Conservation (phyloP, 495 filamentous ascomycete genomes). For the Penicillium bovifimosum region DNA sequence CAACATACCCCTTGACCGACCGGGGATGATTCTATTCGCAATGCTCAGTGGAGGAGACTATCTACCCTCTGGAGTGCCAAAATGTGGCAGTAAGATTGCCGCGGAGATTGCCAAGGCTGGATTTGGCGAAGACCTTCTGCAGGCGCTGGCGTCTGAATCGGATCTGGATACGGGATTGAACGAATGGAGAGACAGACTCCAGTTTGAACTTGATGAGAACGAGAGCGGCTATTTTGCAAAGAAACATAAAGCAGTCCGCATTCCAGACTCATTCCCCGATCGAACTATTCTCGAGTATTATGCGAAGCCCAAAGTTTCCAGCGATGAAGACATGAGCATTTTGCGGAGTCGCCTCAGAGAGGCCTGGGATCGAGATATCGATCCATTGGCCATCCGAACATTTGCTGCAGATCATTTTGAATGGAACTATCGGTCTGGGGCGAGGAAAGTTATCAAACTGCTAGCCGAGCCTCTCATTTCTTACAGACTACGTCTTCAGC, state of each 20-base stretch:
- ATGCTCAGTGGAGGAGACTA: conserved; percentile 98
- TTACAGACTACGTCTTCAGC: conserved; percentile 49
- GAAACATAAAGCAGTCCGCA: conserved; percentile 64
- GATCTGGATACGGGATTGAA: conserved; percentile 44
- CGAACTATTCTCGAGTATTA: conserved; percentile 77
- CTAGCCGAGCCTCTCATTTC: conserved; percentile 74
- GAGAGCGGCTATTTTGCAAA: conserved; percentile 74
- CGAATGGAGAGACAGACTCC: conserved; percentile 70
- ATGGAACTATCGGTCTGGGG: conserved; percentile 73
- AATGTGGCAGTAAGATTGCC: conserved; percentile 80
- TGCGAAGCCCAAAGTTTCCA: conserved; percentile 75
- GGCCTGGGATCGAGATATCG: conserved; percentile 59
- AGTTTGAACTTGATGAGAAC: conserved; percentile 75
- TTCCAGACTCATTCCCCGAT: conserved; percentile 80
- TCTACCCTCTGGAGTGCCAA: conserved; percentile 78
- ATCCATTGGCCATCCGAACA: conserved; percentile 59
- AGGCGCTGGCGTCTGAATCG: conserved; percentile 44
- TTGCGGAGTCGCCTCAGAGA: conserved; percentile 45
- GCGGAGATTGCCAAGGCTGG: conserved; percentile 86
- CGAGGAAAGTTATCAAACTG: conserved; percentile 76
- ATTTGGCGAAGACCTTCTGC: conserved; percentile 74
- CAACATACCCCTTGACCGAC: conserved; percentile 59
- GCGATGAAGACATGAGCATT: conserved; percentile 49
- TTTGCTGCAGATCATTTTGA: conserved; percentile 79
- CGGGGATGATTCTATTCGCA: conserved; percentile 92